Evolutionary conservation across 352 stramenopile genomes (phyloP), one percentile per base, ranked within the genome.

Genomic region (Phytophthora idaei): DNA sequence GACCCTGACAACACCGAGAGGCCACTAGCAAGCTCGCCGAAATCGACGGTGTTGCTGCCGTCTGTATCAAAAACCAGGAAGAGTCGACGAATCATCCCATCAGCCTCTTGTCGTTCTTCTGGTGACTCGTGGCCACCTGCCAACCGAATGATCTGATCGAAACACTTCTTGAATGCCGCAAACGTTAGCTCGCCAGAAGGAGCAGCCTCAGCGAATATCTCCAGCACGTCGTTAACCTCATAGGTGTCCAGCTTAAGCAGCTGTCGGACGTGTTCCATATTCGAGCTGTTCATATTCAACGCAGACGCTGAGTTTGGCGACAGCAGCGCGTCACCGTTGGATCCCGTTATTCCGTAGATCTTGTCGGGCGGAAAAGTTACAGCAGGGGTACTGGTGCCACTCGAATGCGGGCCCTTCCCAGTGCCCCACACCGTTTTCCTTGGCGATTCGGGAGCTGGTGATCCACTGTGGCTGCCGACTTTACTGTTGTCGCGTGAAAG

Each of bases 21-120:
- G 4, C 90, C 90, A 58, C 85, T 93, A 6, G 84, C 89, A 17
- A 97, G 81, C 63, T 96, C 90, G 1, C 85, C 85, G 54, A 95
- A 96, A 71, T 95, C 85, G 14, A 96, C 85, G 2, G 84, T 91
- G 69, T 94, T 95, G 54, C 81, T 92, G 55, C 90, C 87, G 72
- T 96, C 78, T 5, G 77, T 83, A 67, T 97, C 90, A 67, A 96
- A 97, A 2, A 87, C 81, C 39, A 80, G 75, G 62, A 97, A 97
- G 15, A 97, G 76, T 17, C 90, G 78, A 29, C 87, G 82, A 44
- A 96, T 82, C 74, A 96, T 92, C 34, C 73, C 62, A 34, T 94
- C 84, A n/a, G 85, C 85, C 44, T 93, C 82, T 60, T 92, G 77
- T 4, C 85, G 81, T 56, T 93, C 86, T 52, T 92, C 82, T 0